Evolutionary conservation across 2,329 filamentous ascomycete genomes (phyloP), one percentile per base, ranked within the genome.

Genomic region (Diplodia corticola): DNA sequence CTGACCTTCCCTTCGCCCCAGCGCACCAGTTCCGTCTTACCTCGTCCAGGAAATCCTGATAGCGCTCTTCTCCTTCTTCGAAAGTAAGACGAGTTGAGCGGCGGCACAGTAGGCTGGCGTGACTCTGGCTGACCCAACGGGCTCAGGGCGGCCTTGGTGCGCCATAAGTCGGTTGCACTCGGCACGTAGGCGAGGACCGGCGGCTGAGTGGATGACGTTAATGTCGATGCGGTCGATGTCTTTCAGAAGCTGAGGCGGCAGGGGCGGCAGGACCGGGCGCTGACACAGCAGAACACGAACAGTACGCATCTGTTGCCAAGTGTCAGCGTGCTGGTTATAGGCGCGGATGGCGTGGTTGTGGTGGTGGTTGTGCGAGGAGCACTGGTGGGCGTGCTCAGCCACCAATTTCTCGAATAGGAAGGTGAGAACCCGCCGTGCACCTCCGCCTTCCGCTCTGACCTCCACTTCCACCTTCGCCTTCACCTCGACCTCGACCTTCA

Each of bases 171-270:
- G 68, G 50, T 67, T 67, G 61, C 75, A 79, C 60, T 73, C 74
- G 7, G 74, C 66, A 24, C 77, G 70, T 5, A 79, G 64, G 13
- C 72, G 68, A 3, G 76, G 76, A 0, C 75, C 76, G 0, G 76
- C 74, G 22, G 67, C 68, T 0, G 72, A 69, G 64, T 79, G 76
- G 49, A 78, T 78, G 1, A 74, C 71, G 57, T 78, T 77, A n/a
- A n/a, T n/a, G 67, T 78, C 77, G 59, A 78, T 49, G n/a, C 49
- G 60, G 6, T 75, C 71, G 54, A 75, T 69, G 22, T 70, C 66
- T 6, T 57, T 48, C 2, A 67, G 10, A 2, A 74, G 33, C 1
- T 49, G 10, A 5, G 40, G 22, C 7, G 72, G 69, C 3, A 76
- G 65, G 2, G 67, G 66, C 0, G 72, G 67, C 2, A 65, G 33